These are phyloP conservation scores for Ascochyta fabae DNA, from an alignment of 2,329 filamentous ascomycete species.

Conservation along the genomic window DNA sequence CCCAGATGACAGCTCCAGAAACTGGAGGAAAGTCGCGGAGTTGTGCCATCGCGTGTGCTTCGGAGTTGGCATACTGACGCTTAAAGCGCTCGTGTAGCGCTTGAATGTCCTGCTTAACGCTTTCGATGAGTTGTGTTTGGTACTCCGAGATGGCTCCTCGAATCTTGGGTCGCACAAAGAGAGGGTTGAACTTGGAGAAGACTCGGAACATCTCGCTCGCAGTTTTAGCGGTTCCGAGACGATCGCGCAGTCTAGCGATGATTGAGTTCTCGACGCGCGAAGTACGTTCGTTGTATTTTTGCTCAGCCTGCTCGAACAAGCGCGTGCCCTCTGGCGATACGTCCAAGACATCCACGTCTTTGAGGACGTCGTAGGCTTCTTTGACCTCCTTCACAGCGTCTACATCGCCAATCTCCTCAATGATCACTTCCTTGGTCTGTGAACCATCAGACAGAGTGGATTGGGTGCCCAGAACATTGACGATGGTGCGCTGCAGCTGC, in stretches of 20 bases:
- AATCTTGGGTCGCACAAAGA: conserved; percentile 99
- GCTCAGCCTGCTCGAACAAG: conserved; percentile 91
- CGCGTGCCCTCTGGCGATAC: conserved; percentile 89
- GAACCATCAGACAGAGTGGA: conserved; percentile 51
- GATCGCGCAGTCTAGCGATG: conserved; percentile 89
- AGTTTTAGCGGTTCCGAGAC: conserved; percentile 92
- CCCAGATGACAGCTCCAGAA: conserved; percentile 97
- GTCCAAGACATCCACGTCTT: conserved; percentile 94
- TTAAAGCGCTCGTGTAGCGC: conserved; percentile 96
- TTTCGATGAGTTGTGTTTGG: conserved; percentile 96
- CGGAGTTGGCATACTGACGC: conserved; percentile 97
- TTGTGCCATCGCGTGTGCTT: conserved; percentile 97
- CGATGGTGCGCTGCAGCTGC: conserved; percentile 93
- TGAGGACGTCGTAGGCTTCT: conserved; percentile 91
- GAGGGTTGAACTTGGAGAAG: conserved; percentile 98
- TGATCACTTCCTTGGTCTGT: conserved; percentile 59
- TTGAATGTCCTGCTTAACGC: conserved; percentile 95
- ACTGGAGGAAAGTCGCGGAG: conserved; percentile 94
- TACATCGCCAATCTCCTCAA: conserved; percentile 95
- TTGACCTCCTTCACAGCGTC: conserved; percentile 96
- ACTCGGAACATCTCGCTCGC: conserved; percentile 99
- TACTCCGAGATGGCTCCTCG: conserved; percentile 97
- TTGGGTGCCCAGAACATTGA: conserved; percentile 86
- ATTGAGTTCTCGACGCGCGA: conserved; percentile 98
- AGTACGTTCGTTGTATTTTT: conserved; percentile 95